A percentile compares a stretch with the other conserved stretches of the same genome.
These are phyloP conservation scores for Mucor piriformis DNA, from an alignment of 371 early-diverging fungal species.

Conservation along the genomic window DNA sequence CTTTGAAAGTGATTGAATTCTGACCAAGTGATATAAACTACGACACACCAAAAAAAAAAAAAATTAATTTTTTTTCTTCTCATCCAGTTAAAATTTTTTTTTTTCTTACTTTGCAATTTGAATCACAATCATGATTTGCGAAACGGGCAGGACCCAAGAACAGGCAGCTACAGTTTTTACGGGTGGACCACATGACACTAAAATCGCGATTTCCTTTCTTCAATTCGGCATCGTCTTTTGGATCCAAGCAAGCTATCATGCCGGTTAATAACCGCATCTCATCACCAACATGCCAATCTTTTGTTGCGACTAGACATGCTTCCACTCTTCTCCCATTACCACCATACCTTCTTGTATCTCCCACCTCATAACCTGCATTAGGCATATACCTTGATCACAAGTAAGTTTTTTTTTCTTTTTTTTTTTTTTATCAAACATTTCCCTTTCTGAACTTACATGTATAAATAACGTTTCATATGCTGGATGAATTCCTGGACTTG, in stretches of 20 bases:
- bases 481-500: constrained; percentile 46
- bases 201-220: constrained; percentile 77
- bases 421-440: too few species aligned
- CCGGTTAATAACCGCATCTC: constrained; percentile 81
- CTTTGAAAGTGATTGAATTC: constrained; percentile 79
- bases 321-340: constrained; percentile 71
- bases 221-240: constrained; percentile 71
- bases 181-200: constrained; percentile 83
- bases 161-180: constrained; percentile 72
- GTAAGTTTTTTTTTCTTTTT: too few species aligned
- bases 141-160: constrained; percentile 96
- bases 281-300: constrained; percentile 74
- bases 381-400: constrained; percentile 76
- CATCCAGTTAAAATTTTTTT: background rate
- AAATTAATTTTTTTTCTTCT: background rate
- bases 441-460: constrained; percentile 50
- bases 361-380: constrained; percentile 81
- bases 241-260: constrained; percentile 71
- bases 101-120: constrained; percentile 71
- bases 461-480: constrained; percentile 54
- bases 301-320: constrained; percentile 85
- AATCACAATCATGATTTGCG: constrained; percentile 94
- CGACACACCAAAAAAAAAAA: background rate
- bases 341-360: constrained; percentile 76
- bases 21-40: constrained; percentile 69